Conservation (phyloP, 1,284 basidiomycete species). For the Trametes sp. region DNA sequence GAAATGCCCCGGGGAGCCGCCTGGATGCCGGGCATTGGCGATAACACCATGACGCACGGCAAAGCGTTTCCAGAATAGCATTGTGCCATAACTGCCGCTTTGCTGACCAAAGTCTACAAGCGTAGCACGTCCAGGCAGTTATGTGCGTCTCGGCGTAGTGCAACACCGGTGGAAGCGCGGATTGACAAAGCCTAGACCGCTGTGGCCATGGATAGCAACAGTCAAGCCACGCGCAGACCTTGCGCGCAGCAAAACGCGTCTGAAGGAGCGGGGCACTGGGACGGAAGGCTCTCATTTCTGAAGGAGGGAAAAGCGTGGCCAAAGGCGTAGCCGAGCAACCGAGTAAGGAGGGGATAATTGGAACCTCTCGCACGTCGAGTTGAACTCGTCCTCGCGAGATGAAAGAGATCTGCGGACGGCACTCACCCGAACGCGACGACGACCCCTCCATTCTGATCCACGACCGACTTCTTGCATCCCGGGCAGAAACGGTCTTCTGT, state of each 20-base stretch:
- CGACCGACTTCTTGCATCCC: conserved; percentile 85
- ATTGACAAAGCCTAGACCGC: conserved; percentile 10
- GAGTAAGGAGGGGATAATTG: conserved; percentile 1
- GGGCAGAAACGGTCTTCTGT: conserved; percentile 79
- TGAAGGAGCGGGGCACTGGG: not conserved
- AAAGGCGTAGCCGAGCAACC: conserved; percentile 14
- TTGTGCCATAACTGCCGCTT: not conserved
- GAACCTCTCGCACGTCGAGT: not conserved
- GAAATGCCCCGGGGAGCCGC: not conserved
- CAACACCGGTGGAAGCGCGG: conserved; percentile 1
- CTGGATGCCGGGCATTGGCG: conserved; percentile 1
- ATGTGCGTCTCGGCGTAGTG: not conserved
- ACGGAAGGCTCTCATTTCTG: not conserved
- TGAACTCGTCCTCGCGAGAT: conserved; percentile 5
- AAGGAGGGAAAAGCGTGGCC: not conserved
- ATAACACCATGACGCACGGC: conserved; percentile 3
- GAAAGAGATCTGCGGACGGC: conserved; percentile 13
- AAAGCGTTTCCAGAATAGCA: conserved; percentile 2
- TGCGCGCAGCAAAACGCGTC: conserved; percentile 7
- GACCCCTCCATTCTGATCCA: conserved; percentile 84
- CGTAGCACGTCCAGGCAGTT: not conserved
- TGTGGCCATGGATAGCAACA: conserved; percentile 17
- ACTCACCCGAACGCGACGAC: conserved; percentile 92
- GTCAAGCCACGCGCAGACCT: conserved; percentile 2
- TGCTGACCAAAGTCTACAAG: not conserved